Conservation (phyloP, 208 protist species). For the Wallacemonas rigidus region DNA sequence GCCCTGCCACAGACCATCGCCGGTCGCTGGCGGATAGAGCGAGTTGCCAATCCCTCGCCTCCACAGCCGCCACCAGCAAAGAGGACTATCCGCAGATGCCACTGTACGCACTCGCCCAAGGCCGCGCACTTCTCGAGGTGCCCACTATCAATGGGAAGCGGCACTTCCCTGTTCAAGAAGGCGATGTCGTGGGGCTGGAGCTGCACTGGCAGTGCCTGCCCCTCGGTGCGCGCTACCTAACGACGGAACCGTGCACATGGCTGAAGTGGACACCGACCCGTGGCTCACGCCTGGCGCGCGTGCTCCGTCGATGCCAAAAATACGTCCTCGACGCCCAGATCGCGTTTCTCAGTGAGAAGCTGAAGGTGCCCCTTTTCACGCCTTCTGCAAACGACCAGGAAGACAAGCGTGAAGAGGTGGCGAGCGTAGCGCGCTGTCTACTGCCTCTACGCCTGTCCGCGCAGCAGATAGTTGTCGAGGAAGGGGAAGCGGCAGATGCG, state of each 20-base stretch:
- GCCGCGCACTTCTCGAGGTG: conserved; percentile 30
- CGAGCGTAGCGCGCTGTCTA: conserved; percentile 31
- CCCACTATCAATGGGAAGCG: conserved; percentile 30
- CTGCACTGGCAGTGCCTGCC: conserved; percentile 53
- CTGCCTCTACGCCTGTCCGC: conserved; percentile 55
- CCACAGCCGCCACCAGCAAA: not conserved
- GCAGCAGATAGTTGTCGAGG: conserved; percentile 50
- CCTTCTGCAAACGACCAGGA: not conserved
- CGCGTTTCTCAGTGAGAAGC: conserved; percentile 36
- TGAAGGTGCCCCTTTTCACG: conserved; percentile 30
- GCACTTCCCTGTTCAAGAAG: conserved; percentile 48
- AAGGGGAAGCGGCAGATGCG: conserved; percentile 52
- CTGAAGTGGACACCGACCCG: conserved; percentile 35
- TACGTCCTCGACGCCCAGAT: conserved; percentile 32
- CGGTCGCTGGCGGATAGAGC: not conserved
- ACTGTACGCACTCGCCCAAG: conserved; percentile 47
- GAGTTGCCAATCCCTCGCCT: not conserved
- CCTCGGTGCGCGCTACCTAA: conserved; percentile 52
- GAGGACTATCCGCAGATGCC: conserved; percentile 18
- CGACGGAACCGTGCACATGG: conserved; percentile 42
- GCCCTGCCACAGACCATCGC: not conserved
- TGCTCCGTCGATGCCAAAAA: conserved; percentile 37
- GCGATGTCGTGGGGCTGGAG: conserved; percentile 58
- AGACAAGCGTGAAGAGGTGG: conserved; percentile 10
- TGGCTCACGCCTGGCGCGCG: conserved; percentile 22